Evolutionary conservation across 208 protist genomes (phyloP).

Genomic region (Leishmania mexicana): DNA sequence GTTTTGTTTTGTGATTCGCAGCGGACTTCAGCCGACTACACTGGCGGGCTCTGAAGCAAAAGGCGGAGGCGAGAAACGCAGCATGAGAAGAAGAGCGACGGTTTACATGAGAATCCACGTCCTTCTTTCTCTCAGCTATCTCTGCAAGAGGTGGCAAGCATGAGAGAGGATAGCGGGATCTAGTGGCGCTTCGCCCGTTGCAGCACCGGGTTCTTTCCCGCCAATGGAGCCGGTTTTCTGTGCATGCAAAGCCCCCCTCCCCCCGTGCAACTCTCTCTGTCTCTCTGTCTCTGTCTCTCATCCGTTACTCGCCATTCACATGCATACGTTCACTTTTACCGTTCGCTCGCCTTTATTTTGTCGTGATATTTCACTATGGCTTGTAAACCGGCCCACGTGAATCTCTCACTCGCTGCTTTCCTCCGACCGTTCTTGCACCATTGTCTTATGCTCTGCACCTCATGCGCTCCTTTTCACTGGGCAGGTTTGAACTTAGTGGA

Average conservation of each 20-base stretch:
- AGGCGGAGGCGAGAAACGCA: background rate
- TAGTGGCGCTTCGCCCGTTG: background rate
- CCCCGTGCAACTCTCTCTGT: background rate
- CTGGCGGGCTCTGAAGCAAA: background rate
- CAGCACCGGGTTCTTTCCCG: background rate
- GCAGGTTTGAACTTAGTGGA: background rate
- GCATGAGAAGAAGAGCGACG: background rate
- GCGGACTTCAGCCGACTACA: background rate
- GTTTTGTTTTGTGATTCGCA: constrained; percentile 12
- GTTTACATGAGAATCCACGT: background rate
- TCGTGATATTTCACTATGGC: background rate
- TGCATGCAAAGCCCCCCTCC: background rate
- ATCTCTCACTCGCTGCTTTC: background rate
- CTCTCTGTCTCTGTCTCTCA: no score
- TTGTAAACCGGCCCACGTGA: background rate
- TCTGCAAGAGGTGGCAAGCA: background rate
- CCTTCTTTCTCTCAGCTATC: background rate
- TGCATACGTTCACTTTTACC: background rate
- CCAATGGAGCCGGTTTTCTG: background rate
- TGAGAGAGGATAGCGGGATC: background rate
- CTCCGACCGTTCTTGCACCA: background rate
- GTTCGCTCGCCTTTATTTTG: background rate
- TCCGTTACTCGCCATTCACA: background rate
- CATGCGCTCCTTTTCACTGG: background rate
- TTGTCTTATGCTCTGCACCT: background rate